A percentile compares a stretch with the other conserved stretches of the same genome.
These are phyloP conservation scores for Pseudogymnoascus sp. DNA, from an alignment of 2,329 filamentous ascomycete genomes.

Conservation along the genomic window DNA sequence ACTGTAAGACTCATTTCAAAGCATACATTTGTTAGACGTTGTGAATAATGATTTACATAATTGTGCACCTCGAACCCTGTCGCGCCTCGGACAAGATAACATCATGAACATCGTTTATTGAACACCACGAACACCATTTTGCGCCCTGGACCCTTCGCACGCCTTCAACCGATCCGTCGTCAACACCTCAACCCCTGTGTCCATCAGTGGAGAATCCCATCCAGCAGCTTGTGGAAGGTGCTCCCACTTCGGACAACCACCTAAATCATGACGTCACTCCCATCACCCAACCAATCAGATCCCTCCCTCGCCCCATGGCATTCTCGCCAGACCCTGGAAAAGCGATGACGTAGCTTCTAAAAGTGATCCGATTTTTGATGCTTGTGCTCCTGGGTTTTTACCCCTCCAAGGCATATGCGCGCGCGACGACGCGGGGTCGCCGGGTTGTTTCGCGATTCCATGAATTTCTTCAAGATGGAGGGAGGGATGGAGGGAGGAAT, in stretches of 20 bases:
- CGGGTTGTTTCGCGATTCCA: background rate
- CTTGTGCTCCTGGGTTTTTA: background rate
- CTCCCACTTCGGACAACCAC: background rate
- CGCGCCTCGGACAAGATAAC: background rate
- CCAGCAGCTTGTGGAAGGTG: background rate
- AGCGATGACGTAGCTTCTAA: background rate
- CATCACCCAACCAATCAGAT: background rate
- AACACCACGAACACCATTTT: background rate
- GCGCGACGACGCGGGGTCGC: background rate
- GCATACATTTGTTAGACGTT: background rate
- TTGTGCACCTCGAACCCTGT: background rate
- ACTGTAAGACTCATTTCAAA: conserved; percentile 6
- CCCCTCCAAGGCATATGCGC: conserved; percentile 1
- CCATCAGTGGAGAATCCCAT: background rate
- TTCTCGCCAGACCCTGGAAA: background rate
- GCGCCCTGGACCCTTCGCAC: background rate
- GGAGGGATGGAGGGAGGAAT: no score
- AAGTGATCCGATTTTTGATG: background rate
- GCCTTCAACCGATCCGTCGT: background rate
- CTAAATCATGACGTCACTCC: background rate
- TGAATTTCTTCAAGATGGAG: background rate
- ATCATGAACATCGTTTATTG: background rate
- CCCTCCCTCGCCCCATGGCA: background rate
- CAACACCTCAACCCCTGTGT: background rate
- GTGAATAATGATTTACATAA: background rate